phyloP scores from a whole-genome alignment of 257 asterid species.

The Solanum corneliomulleri region DNA sequence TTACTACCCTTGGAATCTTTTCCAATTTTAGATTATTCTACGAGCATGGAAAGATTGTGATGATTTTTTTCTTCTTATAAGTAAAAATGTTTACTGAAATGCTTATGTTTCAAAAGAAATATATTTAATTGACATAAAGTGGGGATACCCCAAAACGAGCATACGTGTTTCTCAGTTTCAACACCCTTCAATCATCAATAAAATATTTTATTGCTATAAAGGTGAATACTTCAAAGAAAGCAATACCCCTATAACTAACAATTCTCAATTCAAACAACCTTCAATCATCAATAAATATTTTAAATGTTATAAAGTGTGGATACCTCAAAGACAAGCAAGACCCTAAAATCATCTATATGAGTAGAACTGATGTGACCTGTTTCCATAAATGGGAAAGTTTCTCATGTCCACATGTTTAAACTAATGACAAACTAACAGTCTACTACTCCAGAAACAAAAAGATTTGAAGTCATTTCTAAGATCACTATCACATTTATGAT shows the following conservation, averaged over 20 bases:
- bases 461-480: neutral
- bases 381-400: neutral
- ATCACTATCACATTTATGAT: neutral
- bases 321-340: neutral
- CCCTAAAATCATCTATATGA: neutral
- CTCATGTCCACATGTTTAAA: neutral
- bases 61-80: neutral
- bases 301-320: neutral
- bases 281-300: neutral
- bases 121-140: neutral
- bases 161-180: neutral
- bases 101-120: neutral
- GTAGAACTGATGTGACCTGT: neutral
- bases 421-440: neutral
- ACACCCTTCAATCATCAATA: neutral
- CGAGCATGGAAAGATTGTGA: neutral
- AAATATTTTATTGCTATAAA: neutral
- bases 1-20: neutral
- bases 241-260: neutral
- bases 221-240: neutral
- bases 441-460: neutral
- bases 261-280: neutral
- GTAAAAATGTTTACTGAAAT: neutral
- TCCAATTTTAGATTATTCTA: neutral
- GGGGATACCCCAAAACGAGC: neutral